Conservation (phyloP, 2,329 filamentous ascomycete genomes). For the Nothopassalora personata region DNA sequence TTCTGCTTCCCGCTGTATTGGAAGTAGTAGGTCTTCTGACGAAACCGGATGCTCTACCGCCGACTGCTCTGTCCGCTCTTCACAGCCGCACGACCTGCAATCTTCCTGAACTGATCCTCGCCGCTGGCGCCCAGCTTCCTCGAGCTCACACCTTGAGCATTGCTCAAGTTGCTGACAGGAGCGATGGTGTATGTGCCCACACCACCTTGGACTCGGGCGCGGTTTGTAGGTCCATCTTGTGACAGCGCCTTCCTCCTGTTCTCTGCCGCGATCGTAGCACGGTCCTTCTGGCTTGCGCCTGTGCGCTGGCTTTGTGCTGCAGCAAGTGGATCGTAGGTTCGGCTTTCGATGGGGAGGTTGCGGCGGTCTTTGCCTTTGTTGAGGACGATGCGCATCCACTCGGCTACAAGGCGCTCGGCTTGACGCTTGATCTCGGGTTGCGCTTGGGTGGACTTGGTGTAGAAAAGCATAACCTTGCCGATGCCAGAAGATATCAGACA, state of each 20-base stretch:
- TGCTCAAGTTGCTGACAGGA: constrained; percentile 50
- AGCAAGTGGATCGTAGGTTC: constrained; percentile 54
- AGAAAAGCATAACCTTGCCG: constrained; percentile 93
- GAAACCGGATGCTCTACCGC: background rate
- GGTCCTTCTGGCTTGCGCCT: constrained; percentile 32
- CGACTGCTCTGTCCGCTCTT: constrained; percentile 8
- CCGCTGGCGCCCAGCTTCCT: constrained; percentile 26
- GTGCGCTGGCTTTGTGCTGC: constrained; percentile 19
- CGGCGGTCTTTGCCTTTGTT: constrained; percentile 85
- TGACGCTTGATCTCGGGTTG: constrained; percentile 86
- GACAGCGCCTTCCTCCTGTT: constrained; percentile 50
- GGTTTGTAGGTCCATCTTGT: constrained; percentile 50
- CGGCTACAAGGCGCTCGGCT: constrained; percentile 84
- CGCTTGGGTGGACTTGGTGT: constrained; percentile 88
- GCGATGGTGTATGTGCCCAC: constrained; percentile 58
- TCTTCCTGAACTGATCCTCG: constrained; percentile 34
- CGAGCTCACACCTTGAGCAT: constrained; percentile 24
- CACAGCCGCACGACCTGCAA: constrained; percentile 18
- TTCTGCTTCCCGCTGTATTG: too few species aligned
- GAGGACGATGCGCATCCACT: constrained; percentile 93
- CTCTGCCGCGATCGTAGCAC: constrained; percentile 42
- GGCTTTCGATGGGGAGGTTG: constrained; percentile 64
- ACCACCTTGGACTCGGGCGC: constrained; percentile 55
- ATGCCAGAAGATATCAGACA: constrained; percentile 84
- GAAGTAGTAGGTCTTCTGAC: too few species aligned